A percentile compares a stretch with the other conserved stretches of the same genome.
These are phyloP conservation scores for Sorghum bicolor DNA, from an alignment of 176 grass and related monocot genomes.

Conservation along the genomic window DNA sequence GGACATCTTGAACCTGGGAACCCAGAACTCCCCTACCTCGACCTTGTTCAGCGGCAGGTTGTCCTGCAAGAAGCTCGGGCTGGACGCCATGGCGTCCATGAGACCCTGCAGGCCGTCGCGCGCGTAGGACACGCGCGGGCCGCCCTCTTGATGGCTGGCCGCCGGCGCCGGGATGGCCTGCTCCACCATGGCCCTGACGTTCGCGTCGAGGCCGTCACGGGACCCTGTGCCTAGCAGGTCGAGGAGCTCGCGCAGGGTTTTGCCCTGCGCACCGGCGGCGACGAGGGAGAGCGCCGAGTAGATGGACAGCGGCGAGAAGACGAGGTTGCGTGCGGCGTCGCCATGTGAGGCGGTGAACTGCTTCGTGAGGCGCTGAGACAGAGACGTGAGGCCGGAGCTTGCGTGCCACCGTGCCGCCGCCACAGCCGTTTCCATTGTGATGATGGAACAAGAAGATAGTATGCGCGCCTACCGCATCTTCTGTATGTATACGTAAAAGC, in stretches of 20 bases:
- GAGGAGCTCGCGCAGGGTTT: not conserved
- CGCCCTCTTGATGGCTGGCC: not conserved
- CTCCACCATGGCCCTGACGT: not conserved
- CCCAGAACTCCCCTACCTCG: not conserved
- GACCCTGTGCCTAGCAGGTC: not conserved
- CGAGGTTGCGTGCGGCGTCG: not conserved
- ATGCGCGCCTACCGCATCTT: no score
- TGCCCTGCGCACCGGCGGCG: not conserved
- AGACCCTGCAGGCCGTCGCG: not conserved
- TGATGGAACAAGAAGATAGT: no score
- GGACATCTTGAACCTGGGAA: not conserved
- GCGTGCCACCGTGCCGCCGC: no score
- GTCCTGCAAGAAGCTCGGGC: not conserved
- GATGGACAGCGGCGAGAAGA: conserved; percentile 26
- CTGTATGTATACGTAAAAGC: no score
- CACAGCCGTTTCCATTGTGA: no score
- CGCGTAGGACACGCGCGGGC: not conserved
- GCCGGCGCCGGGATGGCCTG: not conserved
- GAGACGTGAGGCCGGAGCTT: no score
- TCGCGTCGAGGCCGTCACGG: not conserved
- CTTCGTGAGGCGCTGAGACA: not conserved
- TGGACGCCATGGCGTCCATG: not conserved
- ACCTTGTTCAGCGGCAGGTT: not conserved
- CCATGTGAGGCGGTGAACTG: not conserved
- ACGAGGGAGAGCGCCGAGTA: not conserved